phyloP scores from a whole-genome alignment of 2,329 filamentous ascomycete species.

The Stagonosporopsis cucurbitacearum region DNA sequence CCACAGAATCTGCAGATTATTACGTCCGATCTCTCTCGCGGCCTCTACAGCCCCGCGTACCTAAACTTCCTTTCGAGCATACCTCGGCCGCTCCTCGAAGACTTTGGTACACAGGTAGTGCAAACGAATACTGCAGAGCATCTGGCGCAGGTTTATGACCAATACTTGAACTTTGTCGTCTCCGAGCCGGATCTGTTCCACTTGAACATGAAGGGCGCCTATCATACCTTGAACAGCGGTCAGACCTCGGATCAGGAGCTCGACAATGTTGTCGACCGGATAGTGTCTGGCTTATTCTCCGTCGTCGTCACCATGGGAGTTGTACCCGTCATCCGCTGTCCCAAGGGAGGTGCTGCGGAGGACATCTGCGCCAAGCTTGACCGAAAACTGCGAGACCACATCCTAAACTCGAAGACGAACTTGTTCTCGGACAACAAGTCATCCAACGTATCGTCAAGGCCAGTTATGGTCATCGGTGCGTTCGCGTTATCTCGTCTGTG shows the following conservation, averaged over 20 bases:
- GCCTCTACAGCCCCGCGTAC: conserved; percentile 85
- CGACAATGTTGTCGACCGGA: conserved; percentile 84
- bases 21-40: conserved; percentile 82
- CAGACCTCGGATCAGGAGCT: conserved; percentile 89
- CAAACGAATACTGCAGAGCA: conserved; percentile 83
- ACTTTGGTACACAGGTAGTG: conserved; percentile 89
- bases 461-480: conserved; percentile 90
- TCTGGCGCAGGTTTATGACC: conserved; percentile 92
- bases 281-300: conserved; percentile 96
- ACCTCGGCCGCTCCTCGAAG: conserved; percentile 86
- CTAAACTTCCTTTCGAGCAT: conserved; percentile 97
- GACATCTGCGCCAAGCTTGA: conserved; percentile 94
- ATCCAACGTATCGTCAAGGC: conserved; percentile 69
- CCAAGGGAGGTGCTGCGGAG: conserved; percentile 90
- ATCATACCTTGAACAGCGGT: conserved; percentile 95
- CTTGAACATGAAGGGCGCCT: conserved; percentile 90
- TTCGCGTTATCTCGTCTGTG: conserved; percentile 62
- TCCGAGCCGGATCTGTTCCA: conserved; percentile 95
- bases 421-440: conserved; percentile 79
- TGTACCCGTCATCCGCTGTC: conserved; percentile 94
- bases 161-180: conserved; percentile 97
- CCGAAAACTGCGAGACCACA: conserved; percentile 92
- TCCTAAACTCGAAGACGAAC: conserved; percentile 97
- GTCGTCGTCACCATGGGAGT: conserved; percentile 99
- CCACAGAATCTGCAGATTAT: conserved; percentile 80